phyloP scores from a whole-genome alignment of 768 basidiomycete species.

The Lepiota venenata region DNA sequence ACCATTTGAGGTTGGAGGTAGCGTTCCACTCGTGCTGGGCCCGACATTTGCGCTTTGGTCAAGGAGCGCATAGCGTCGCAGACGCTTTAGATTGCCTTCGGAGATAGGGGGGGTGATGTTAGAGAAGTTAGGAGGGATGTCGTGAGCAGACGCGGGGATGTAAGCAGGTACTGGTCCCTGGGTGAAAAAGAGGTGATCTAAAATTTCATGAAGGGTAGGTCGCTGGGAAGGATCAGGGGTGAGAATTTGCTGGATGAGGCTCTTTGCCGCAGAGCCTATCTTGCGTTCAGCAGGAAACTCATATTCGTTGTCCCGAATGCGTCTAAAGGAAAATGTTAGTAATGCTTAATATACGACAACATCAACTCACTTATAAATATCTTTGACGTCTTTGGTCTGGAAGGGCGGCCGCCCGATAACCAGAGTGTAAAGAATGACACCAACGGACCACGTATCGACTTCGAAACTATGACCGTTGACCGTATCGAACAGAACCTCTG shows the following conservation, averaged over 20 bases:
- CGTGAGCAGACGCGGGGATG: constrained; percentile 79
- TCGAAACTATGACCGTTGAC: constrained; percentile 97
- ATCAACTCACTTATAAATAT: constrained; percentile 78
- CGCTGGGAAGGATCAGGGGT: constrained; percentile 81
- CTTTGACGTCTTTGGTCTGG: constrained; percentile 97
- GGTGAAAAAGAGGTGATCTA: constrained; percentile 82
- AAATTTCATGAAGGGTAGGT: constrained; percentile 81
- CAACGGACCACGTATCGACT: constrained; percentile 97
- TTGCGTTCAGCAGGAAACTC: constrained; percentile 80
- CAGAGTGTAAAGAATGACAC: constrained; percentile 95
- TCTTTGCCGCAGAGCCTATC: constrained; percentile 68
- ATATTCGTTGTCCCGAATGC: constrained; percentile 92
- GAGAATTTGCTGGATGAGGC: constrained; percentile 81
- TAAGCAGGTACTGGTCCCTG: constrained; percentile 76
- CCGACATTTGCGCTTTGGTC: constrained; percentile 46
- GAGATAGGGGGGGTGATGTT: constrained; percentile 59
- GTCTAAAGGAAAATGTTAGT: constrained; percentile 39
- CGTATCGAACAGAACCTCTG: constrained; percentile 94
- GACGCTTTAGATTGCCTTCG: constrained; percentile 63
- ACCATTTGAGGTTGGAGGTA: constrained; percentile 23
- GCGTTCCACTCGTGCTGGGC: constrained; percentile 1
- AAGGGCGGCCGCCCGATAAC: constrained; percentile 95
- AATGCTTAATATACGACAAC: background rate
- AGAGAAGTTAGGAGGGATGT: constrained; percentile 71
- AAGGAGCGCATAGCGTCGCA: constrained; percentile 59